Percentiles rank a stretch among this genome's conserved stretches.
These are phyloP conservation scores for Dendrobium huoshanense DNA, from an alignment of 106 monocot species.

Conservation along the genomic window DNA sequence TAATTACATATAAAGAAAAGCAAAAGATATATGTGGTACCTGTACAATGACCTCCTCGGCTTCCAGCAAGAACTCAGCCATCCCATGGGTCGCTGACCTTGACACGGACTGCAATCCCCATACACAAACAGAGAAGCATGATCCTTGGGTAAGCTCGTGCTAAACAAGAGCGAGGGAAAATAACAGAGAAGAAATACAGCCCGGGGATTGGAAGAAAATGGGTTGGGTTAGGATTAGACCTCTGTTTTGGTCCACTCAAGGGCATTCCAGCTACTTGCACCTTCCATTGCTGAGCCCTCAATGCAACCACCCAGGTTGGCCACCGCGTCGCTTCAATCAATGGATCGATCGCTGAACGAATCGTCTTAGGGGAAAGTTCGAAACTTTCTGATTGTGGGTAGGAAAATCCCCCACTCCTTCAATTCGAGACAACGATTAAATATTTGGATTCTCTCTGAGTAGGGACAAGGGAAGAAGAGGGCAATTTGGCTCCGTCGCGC, in stretches of 20 bases:
- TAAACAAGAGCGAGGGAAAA: background rate
- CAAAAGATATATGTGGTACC: conserved; percentile 17
- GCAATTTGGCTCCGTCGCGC: background rate
- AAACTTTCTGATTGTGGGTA: background rate
- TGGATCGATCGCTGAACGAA: background rate
- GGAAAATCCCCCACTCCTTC: background rate
- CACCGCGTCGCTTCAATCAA: background rate
- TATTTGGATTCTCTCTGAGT: background rate
- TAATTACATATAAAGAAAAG: background rate
- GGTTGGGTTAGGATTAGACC: conserved; percentile 15
- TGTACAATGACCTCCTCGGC: conserved; percentile 72
- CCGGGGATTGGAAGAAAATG: background rate
- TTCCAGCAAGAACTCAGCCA: conserved; percentile 71
- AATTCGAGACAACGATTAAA: background rate
- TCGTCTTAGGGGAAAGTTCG: background rate
- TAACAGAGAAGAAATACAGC: background rate
- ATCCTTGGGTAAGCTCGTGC: background rate
- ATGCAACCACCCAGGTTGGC: background rate
- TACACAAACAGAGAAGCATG: background rate
- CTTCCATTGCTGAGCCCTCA: conserved; percentile 32
- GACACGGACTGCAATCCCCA: conserved; percentile 34
- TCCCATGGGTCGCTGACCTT: conserved; percentile 30
- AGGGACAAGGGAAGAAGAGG: background rate
- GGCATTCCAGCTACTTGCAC: conserved; percentile 59
- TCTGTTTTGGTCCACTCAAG: conserved; percentile 80